Evolutionary conservation across 1,139 yeast species (phyloP).

Genomic region (Zygosaccharomyces sapae): DNA sequence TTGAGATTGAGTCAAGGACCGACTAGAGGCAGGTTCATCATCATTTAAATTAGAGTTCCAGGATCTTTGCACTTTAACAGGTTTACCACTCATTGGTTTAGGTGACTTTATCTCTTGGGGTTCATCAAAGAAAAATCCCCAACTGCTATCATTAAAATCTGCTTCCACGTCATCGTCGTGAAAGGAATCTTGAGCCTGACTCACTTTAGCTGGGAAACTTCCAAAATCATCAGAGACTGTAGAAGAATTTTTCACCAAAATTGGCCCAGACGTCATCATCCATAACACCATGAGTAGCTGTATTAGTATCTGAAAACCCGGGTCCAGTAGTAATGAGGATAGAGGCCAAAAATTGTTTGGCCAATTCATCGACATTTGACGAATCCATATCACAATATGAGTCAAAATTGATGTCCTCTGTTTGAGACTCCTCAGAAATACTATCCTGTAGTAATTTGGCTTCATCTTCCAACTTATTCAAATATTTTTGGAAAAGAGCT

Average conservation of each 20-base stretch:
- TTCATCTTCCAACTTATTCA: slow-evolving; percentile 60
- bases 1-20: not conserved
- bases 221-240: slow-evolving; percentile 3
- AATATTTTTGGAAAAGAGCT: slow-evolving; percentile 57
- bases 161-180: not conserved
- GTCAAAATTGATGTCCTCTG: slow-evolving; percentile 28
- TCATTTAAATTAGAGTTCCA: slow-evolving; percentile 20
- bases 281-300: not conserved
- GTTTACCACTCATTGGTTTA: slow-evolving; percentile 9
- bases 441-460: slow-evolving; percentile 53
- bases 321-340: slow-evolving; percentile 21
- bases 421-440: slow-evolving; percentile 31
- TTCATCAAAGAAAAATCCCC: slow-evolving; percentile 13
- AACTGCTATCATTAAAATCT: slow-evolving; percentile 8
- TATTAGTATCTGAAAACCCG: slow-evolving; percentile 10
- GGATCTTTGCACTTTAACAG: slow-evolving; percentile 19
- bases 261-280: slow-evolving; percentile 24
- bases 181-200: not conserved
- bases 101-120: not conserved
- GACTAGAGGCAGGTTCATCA: slow-evolving; percentile 1
- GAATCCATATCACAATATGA: slow-evolving; percentile 19
- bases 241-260: slow-evolving; percentile 7
- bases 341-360: slow-evolving; percentile 30
- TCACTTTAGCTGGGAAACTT: not conserved
- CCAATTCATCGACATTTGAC: slow-evolving; percentile 18